These are phyloP conservation scores for Mycena belliarum DNA, from an alignment of 768 basidiomycete genomes.

Conservation along the genomic window DNA sequence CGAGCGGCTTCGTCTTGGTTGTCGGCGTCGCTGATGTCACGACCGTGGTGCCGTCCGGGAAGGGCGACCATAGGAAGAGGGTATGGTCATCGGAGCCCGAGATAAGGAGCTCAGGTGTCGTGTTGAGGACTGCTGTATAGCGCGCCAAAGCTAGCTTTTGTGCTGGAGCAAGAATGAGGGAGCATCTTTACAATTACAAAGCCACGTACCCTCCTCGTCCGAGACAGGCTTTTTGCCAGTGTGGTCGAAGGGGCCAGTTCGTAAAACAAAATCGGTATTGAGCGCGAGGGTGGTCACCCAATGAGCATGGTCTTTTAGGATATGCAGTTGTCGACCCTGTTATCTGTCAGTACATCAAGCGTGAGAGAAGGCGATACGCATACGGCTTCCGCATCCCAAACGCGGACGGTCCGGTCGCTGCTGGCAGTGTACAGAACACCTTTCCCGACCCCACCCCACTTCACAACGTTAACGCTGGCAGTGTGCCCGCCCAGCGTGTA, in stretches of 20 bases:
- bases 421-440: constrained; percentile 93
- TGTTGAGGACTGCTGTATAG: constrained; percentile 69
- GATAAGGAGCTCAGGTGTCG: constrained; percentile 80
- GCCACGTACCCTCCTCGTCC: constrained; percentile 73
- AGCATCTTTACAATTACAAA: background rate
- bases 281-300: constrained; percentile 98
- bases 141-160: constrained; percentile 74
- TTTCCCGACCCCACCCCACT: constrained; percentile 90
- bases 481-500: constrained; percentile 92
- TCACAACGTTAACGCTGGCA: constrained; percentile 91
- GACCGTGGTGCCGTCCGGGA: constrained; percentile 47
- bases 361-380: constrained; percentile 25
- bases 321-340: constrained; percentile 81
- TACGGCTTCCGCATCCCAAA: constrained; percentile 88
- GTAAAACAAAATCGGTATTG: constrained; percentile 92
- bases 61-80: constrained; percentile 91
- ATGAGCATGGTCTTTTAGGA: constrained; percentile 93
- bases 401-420: constrained; percentile 89
- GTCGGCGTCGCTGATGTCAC: constrained; percentile 31
- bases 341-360: background rate
- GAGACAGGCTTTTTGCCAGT: constrained; percentile 74
- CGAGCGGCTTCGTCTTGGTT: constrained; percentile 65
- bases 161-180: constrained; percentile 45
- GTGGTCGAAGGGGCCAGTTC: constrained; percentile 95
- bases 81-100: constrained; percentile 98